Evolutionary conservation across 2,329 filamentous ascomycete species (phyloP), one percentile per base, ranked within the genome.

Genomic region (Thelonectria rubi): DNA sequence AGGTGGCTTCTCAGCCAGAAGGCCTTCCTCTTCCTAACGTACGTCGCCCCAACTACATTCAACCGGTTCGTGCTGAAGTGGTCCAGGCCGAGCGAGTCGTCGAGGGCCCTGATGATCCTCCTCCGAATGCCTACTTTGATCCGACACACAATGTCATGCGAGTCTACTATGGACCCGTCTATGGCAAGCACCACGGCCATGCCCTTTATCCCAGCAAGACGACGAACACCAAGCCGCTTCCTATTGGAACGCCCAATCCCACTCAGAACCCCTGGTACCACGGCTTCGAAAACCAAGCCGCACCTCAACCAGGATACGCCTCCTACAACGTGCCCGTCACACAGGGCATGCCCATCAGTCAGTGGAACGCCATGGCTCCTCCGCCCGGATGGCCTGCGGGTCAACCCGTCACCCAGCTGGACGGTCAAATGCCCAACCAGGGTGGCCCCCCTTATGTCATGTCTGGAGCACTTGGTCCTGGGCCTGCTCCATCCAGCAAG

Each of bases 101-200:
- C 18, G 85, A 87, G 65, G 76, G 73, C 1, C 75, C 77, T 3
- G 75, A 80, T 45, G 85, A 88, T 63, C 86, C 86, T 9, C 78
- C 79, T 2, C 86, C 86, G 12, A 89, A 88, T 67, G 84, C 86
- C 43, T 88, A 85, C 69, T 84, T 82, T 67, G 85, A 88, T 66
- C 70, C 77, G n/a, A 76, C 79, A 47, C 78, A 81, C 63, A 82
- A 84, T 32, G 73, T 85, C 18, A 77, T 86, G 51, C 82, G 85
- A 14, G 81, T 88, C 24, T 88, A 88, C 64, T 82, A 88, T 64
- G 86, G 85, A 0, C 80, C 82, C 3, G 75, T 78, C 1, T 88
- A 86, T 68, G 84, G 85, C 5, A 84, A 84, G 64, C 79, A 81
- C 21, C 75, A 78, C 21, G 78, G 78, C 1, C 66, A 69, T 21